Evolutionary conservation across 495 filamentous ascomycete species (phyloP), one percentile per base, ranked within the genome.

Genomic region (Hyaloscypha hepaticicola): DNA sequence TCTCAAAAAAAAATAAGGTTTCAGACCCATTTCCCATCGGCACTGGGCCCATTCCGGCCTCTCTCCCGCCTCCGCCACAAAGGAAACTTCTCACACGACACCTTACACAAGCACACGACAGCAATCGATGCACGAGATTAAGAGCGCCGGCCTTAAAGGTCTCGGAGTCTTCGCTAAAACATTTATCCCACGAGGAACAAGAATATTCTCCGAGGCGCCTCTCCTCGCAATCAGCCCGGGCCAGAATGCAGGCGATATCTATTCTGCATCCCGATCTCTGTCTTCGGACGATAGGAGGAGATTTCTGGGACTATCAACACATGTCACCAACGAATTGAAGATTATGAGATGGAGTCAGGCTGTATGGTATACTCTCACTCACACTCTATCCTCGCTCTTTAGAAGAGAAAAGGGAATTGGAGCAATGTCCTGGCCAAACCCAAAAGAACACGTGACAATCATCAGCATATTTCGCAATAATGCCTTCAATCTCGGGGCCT

Each of bases 161-260:
- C 50, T 64, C 5, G 66, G 66, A 5, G 66, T 68, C 61, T 68
- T 68, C 26, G 60, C 66, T 45, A 60, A 38, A 5, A 1, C n/a
- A 0, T 29, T 48, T 24, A 64, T 68, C 22, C 55, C 66, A 1
- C 55, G 61, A 16, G 66, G 66, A 29, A 68, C 66, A 24, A 16
- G 66, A 14, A 64, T 68, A 12, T 68, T 68, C 55, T 63, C 60
- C 9, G 66, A 68, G 50, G 22, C 27, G 6, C 66, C 66, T 9
- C 61, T 68, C 14, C 61, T 68, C 48, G 41, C 66, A 21, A 63
- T 68, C 50, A 55, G 48, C 2, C 19, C 55, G 12, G 51, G 31
- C 31, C 55, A 59, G 26, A 55, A 22, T 59, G n/a, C 66, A 5
- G 29, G 49, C 6, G 29, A 34, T 28, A 53, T 68, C 38, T 68